Evolutionary conservation across 2,329 filamentous ascomycete species (phyloP).

Genomic region (Domatiomyces catenatus): DNA sequence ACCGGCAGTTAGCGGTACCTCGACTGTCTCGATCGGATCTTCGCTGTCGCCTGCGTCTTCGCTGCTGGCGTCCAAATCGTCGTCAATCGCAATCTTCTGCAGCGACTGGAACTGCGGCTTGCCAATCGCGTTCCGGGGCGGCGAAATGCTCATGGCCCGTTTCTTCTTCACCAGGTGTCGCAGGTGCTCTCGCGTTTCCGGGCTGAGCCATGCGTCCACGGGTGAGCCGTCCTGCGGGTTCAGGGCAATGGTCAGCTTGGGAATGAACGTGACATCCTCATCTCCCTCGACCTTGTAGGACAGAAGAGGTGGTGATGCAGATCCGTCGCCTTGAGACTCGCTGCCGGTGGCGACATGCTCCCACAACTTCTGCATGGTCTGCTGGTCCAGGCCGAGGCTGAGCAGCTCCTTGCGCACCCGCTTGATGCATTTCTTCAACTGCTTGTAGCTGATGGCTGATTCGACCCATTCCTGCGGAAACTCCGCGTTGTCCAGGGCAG

Average conservation of each 20-base stretch:
- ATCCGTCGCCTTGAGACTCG: constrained; percentile 23
- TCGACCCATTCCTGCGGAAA: constrained; percentile 59
- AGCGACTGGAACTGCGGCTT: neutral
- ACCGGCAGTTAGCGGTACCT: constrained; percentile 63
- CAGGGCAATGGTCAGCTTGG: constrained; percentile 55
- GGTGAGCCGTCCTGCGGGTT: constrained; percentile 51
- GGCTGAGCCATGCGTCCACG: constrained; percentile 52
- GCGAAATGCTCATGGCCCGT: neutral
- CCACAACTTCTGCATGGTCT: constrained; percentile 52
- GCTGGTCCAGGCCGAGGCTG: constrained; percentile 54
- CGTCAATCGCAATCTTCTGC: neutral
- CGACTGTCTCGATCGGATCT: constrained; percentile 35
- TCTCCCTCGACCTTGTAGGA: constrained; percentile 40
- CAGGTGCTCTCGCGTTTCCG: constrained; percentile 48
- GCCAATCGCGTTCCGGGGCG: neutral
- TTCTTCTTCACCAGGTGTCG: constrained; percentile 39
- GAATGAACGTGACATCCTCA: constrained; percentile 37
- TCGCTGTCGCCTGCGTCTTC: constrained; percentile 1
- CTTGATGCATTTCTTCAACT: constrained; percentile 81
- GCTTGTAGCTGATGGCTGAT: constrained; percentile 65
- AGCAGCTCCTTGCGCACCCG: constrained; percentile 58
- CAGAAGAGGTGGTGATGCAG: constrained; percentile 22
- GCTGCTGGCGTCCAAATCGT: neutral
- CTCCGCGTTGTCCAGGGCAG: constrained; percentile 52
- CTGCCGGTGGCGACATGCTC: constrained; percentile 31